Evolutionary conservation across 257 asterid genomes (phyloP), one percentile per base, ranked within the genome.

Genomic region (Solanum pinnatisectum): DNA sequence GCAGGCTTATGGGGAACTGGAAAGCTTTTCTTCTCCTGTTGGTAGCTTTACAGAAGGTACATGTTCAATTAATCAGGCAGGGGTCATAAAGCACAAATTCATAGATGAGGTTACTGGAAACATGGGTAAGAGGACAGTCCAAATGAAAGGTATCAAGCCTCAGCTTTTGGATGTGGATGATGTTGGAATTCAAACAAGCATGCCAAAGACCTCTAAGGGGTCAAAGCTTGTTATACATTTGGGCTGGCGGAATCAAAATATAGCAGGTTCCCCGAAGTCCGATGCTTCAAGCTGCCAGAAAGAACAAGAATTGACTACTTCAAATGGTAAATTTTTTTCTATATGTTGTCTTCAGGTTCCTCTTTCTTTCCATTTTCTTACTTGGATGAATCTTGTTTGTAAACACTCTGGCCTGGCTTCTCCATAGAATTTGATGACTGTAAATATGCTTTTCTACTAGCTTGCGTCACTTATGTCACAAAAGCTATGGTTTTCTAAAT

Each of bases 181-280:
- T 82, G 87, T 49, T 88, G 95, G 93, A 90, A 87, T 88, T 89
- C 89, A 92, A 76, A 87, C 89, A 65, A 89, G 90, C 78, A 87
- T 85, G 72, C 88, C 94, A 44, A 94, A 89, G 94, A 73, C 91
- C 87, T 87, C 93, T 42, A 95, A 90, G 87, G 98, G 98, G 79
- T 93, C 98, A 23, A 96, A 95, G 95, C 96, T 97, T 68, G 99
- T 97, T 87, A 96, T 97, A 89, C 99, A 94, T 93, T 88, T 96
- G 95, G 98, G 99, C 73, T 92, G 93, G 16, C 91, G 99, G 79
- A 94, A 90, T 89, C 93, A 91, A 92, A 94, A 90, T 77, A 42
- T 89, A 33, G 87, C 92, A 70, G 91, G 90, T 88, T 93, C 98
- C 87, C 94, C 94, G 0, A 92, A 87, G 90, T 89, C 96, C 70